phyloP scores from a whole-genome alignment of 176 grass and related monocot species.

The Triticum urartu region DNA sequence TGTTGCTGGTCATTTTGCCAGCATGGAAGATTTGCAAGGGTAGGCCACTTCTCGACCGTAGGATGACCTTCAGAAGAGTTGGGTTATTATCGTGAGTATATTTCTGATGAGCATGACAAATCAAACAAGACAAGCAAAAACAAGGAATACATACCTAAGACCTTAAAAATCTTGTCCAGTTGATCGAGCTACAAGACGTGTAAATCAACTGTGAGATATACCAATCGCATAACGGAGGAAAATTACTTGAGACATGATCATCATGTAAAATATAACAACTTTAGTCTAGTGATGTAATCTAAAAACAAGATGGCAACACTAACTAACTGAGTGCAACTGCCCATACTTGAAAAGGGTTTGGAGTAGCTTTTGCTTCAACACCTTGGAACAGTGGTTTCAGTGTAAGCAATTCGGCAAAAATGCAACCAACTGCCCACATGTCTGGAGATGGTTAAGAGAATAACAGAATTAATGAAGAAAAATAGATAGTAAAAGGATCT shows the following conservation, averaged over 20 bases:
- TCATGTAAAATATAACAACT: neutral
- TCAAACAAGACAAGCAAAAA: slow-evolving; percentile 25
- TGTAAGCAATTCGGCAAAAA: slow-evolving; percentile 97
- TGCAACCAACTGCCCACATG: slow-evolving; percentile 99
- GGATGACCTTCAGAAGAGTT: slow-evolving; percentile 76
- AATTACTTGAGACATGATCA: slow-evolving; percentile 19
- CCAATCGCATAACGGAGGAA: slow-evolving; percentile 17
- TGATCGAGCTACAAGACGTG: slow-evolving; percentile 81
- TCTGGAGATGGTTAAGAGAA: slow-evolving; percentile 66
- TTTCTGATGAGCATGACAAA: neutral
- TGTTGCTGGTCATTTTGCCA: slow-evolving; percentile 91
- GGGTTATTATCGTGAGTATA: slow-evolving; percentile 7
- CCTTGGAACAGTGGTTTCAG: slow-evolving; percentile 99
- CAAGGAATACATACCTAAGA: slow-evolving; percentile 66
- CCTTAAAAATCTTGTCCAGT: slow-evolving; percentile 99
- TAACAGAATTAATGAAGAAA: slow-evolving; percentile 12
- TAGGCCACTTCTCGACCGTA: slow-evolving; percentile 97
- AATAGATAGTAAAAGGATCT: slow-evolving; percentile 9
- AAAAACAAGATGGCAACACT: slow-evolving; percentile 11
- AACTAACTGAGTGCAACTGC: slow-evolving; percentile 23
- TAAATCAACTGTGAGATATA: slow-evolving; percentile 47
- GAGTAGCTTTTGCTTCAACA: slow-evolving; percentile 87
- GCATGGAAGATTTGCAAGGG: slow-evolving; percentile 82
- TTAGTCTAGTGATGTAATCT: slow-evolving; percentile 6
- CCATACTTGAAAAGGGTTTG: slow-evolving; percentile 96